Evolutionary conservation across 2,329 filamentous ascomycete genomes (phyloP).

Genomic region (Aquanectria penicillioides): DNA sequence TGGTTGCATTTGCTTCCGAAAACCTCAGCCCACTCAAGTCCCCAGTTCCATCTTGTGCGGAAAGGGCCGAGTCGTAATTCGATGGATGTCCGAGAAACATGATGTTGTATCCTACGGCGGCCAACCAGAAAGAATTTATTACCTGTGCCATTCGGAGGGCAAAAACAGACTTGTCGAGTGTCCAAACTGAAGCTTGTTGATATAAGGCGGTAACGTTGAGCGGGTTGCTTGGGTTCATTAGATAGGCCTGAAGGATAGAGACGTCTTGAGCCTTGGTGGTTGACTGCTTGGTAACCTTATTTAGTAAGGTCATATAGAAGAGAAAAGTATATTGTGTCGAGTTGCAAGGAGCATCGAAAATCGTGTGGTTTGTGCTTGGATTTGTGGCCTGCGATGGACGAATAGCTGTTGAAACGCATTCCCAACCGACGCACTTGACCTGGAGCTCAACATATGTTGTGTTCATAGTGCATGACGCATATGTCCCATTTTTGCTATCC

Average conservation of each 20-base stretch:
- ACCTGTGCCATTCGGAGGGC: slow-evolving; percentile 3
- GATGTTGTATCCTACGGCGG: background rate
- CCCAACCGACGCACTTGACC: slow-evolving; percentile 10
- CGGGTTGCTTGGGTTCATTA: background rate
- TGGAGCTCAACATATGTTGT: slow-evolving; percentile 6
- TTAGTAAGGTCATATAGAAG: background rate
- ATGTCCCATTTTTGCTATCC: background rate
- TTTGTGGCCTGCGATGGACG: slow-evolving; percentile 2
- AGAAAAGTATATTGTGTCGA: background rate
- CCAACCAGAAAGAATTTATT: slow-evolving; percentile 7
- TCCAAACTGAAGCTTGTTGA: background rate
- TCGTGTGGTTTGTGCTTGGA: background rate
- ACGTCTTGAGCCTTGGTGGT: background rate
- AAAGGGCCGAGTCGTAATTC: background rate
- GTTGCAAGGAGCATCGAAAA: slow-evolving; percentile 6
- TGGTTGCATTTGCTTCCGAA: background rate
- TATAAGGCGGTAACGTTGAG: background rate
- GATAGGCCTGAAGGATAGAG: background rate
- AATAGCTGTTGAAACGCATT: background rate
- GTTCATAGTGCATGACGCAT: background rate
- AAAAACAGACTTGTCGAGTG: background rate
- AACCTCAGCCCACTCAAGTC: too few species aligned
- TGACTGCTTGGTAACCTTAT: background rate
- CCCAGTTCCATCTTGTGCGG: too few species aligned
- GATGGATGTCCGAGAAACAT: slow-evolving; percentile 8